Percentiles rank a stretch among this genome's conserved stretches.
These are phyloP conservation scores for Huntiella savannae DNA, from an alignment of 2,329 filamentous ascomycete species.

Conservation along the genomic window DNA sequence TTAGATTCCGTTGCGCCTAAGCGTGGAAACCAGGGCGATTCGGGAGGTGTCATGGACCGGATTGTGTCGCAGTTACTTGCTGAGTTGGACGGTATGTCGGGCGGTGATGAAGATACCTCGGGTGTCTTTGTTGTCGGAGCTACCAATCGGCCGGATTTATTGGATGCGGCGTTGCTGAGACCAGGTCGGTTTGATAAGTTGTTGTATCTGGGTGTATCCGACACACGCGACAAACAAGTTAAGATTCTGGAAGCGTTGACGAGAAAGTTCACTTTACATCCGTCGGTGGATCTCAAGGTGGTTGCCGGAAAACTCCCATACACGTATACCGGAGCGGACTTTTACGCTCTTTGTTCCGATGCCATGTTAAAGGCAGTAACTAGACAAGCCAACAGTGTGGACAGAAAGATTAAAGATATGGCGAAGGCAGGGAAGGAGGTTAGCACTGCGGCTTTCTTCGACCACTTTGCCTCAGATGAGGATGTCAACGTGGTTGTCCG, in stretches of 20 bases:
- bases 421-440: constrained; percentile 31
- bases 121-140: constrained; percentile 95
- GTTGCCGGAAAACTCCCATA: constrained; percentile 70
- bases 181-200: constrained; percentile 95
- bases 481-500: constrained; percentile 77
- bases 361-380: constrained; percentile 98
- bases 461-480: constrained; percentile 65
- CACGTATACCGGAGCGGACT: constrained; percentile 92
- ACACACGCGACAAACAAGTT: constrained; percentile 90
- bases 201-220: constrained; percentile 89
- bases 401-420: constrained; percentile 58
- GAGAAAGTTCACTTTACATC: constrained; percentile 80
- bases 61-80: constrained; percentile 90
- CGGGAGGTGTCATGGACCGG: constrained; percentile 92
- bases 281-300: constrained; percentile 52
- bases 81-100: constrained; percentile 90
- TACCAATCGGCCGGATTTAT: constrained; percentile 81
- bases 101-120: constrained; percentile 32
- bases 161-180: constrained; percentile 75
- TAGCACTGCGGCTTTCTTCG: constrained; percentile 86
- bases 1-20: constrained; percentile 88
- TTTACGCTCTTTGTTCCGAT: constrained; percentile 93
- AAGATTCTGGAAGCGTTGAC: constrained; percentile 89
- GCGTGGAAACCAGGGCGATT: constrained; percentile 90
- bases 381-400: constrained; percentile 65